Base-by-base conservation (phyloP, 164 flowering plant species). In the Amborella trichopoda region DNA sequence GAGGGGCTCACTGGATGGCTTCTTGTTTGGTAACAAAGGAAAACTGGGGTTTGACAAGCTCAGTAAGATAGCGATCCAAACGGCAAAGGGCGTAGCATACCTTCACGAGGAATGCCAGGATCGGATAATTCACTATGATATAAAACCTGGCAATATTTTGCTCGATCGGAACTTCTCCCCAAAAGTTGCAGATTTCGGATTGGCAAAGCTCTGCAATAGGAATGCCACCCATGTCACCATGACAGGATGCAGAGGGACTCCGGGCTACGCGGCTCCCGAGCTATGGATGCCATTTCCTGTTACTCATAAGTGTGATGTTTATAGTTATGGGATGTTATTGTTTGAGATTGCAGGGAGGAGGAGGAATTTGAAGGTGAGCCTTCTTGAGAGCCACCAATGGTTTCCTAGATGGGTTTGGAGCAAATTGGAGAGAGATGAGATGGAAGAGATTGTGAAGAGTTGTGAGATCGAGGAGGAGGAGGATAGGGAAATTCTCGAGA, bases 151-250 rank as follows among this genome's bases (percentile, higher is more conserved):
- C 2, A 68, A 68, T 38, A 43, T 68, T 30, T 60, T 59, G 10
- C 50, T 64, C 12, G 64, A 55, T 18, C 14, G 26, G 3, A 40
- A 60, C 16, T 64, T 57, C 20, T 25, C n/a, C 8, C 66, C 68
- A 2, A 68, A 68, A 33, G 66, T 68, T 5, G 55, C 72, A 2
- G 72, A 68, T 52, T 68, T 68, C 20, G 72, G 72, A 33, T 37
- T 68, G 3, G 72, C 36, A 13, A 59, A 44, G 48, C 50, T 52
- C 3, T 59, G 46, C 12, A 37, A 38, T 3, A 57, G 32, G 34
- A 45, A 50, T 13, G 39, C 20, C 6, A 39, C 36, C 34, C 39
- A 40, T 14, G 40, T 26, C 16, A 52, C 49, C 40, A 88, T 54
- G 36, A 37, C 61, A 2, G 55, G 56, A 2, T 41, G 23, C 5